Evolutionary conservation across 192 early-diverging fungal genomes (phyloP).

Genomic region (Coemansia sp.): DNA sequence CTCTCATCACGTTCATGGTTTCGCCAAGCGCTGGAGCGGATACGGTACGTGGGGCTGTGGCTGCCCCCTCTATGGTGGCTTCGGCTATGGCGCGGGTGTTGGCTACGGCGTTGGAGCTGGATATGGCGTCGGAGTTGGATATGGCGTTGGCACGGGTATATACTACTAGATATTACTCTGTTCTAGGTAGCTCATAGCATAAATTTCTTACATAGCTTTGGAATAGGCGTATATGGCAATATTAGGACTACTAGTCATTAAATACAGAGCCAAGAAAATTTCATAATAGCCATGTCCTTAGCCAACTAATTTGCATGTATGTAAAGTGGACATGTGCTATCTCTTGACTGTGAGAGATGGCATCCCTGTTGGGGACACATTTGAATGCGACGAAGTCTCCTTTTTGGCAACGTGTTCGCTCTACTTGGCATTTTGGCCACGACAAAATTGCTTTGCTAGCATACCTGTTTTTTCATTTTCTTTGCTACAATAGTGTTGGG

Average conservation of each 20-base stretch:
- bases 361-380: too few species aligned
- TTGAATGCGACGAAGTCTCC: too few species aligned
- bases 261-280: neutral
- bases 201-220: neutral
- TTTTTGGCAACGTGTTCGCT: too few species aligned
- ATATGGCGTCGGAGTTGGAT: neutral
- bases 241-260: neutral
- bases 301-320: too few species aligned
- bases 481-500: neutral
- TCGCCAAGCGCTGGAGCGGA: slow-evolving; percentile 5
- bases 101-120: neutral
- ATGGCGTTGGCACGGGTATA: neutral
- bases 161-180: neutral
- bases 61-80: neutral
- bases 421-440: neutral
- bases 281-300: too few species aligned
- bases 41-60: neutral
- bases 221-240: neutral
- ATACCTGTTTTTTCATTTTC: neutral
- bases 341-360: too few species aligned
- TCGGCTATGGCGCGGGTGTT: neutral
- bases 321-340: too few species aligned
- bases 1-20: neutral
- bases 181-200: neutral
- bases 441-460: neutral